phyloP scores from a whole-genome alignment of 1,284 basidiomycete genomes.

The Trichosporon faecale region DNA sequence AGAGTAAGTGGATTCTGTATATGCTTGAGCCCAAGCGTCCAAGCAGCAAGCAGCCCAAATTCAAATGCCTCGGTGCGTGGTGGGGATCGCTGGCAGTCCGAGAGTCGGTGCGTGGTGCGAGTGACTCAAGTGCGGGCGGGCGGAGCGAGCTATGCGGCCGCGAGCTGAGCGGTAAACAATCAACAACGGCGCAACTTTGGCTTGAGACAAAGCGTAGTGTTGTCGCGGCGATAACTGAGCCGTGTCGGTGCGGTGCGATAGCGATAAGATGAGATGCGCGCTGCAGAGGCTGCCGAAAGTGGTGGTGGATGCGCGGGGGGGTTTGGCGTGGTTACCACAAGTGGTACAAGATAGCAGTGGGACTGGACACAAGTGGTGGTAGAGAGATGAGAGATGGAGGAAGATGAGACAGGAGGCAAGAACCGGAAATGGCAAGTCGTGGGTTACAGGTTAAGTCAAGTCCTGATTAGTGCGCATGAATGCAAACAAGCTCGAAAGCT shows the following conservation, averaged over 20 bases:
- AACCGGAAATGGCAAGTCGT: constrained; percentile 10
- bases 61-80: background rate
- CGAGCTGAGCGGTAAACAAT: background rate
- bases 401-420: constrained; percentile 9
- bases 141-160: background rate
- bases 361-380: background rate
- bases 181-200: background rate
- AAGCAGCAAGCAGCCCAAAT: background rate
- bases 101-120: background rate
- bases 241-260: background rate
- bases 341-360: background rate
- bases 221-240: background rate
- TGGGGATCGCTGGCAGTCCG: background rate
- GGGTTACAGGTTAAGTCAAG: constrained; percentile 5
- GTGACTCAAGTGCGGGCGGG: background rate
- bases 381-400: constrained; percentile 4
- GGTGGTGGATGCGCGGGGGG: constrained; percentile 2
- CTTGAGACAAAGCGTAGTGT: background rate
- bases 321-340: constrained; percentile 5
- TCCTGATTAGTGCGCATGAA: constrained; percentile 8
- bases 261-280: background rate
- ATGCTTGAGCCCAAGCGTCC: background rate
- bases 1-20: background rate
- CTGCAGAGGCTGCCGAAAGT: background rate
- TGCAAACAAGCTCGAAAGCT: constrained; percentile 3